Conservation (phyloP, 129 eudicot species). For the Saussurea involucrata region DNA sequence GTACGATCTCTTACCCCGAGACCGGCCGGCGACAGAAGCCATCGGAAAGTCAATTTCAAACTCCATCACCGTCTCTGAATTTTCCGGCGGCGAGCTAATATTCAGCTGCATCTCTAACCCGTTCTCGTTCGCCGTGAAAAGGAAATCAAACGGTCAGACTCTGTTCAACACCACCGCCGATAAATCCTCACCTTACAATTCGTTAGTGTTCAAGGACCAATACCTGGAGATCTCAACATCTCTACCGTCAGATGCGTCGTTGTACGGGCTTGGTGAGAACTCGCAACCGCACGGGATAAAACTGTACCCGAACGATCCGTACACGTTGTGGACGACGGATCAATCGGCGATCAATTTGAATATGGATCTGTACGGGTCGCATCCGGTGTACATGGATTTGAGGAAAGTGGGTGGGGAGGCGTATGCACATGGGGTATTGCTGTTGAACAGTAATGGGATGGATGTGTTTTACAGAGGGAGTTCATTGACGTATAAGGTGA, state of each 20-base stretch:
- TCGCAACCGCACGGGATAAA: slow-evolving; percentile 93
- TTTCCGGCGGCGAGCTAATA: slow-evolving; percentile 44
- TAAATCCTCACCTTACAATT: slow-evolving; percentile 43
- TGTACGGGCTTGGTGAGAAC: slow-evolving; percentile 92
- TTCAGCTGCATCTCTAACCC: slow-evolving; percentile 81
- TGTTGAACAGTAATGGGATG: slow-evolving; percentile 97
- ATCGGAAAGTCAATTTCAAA: slow-evolving; percentile 31
- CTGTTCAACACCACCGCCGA: slow-evolving; percentile 62
- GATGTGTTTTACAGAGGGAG: slow-evolving; percentile 83
- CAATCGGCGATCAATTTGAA: slow-evolving; percentile 82
- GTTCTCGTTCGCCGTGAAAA: slow-evolving; percentile 68
- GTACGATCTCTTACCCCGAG: slow-evolving; percentile 75
- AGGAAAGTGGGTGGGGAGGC: slow-evolving; percentile 67
- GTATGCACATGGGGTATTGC: slow-evolving; percentile 70
- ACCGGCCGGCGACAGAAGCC: slow-evolving; percentile 50
- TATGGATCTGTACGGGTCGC: slow-evolving; percentile 87
- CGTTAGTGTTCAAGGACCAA: slow-evolving; percentile 83
- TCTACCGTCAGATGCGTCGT: slow-evolving; percentile 78
- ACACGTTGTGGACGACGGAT: slow-evolving; percentile 83
- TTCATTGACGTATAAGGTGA: slow-evolving; percentile 92
- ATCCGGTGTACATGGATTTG: slow-evolving; percentile 95
- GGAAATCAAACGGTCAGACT: slow-evolving; percentile 75
- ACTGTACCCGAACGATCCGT: slow-evolving; percentile 81
- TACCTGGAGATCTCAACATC: slow-evolving; percentile 79
- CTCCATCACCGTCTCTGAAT: slow-evolving; percentile 39